Evolutionary conservation across 2,329 filamentous ascomycete genomes (phyloP).

Genomic region (Didymosphaeria variabile): DNA sequence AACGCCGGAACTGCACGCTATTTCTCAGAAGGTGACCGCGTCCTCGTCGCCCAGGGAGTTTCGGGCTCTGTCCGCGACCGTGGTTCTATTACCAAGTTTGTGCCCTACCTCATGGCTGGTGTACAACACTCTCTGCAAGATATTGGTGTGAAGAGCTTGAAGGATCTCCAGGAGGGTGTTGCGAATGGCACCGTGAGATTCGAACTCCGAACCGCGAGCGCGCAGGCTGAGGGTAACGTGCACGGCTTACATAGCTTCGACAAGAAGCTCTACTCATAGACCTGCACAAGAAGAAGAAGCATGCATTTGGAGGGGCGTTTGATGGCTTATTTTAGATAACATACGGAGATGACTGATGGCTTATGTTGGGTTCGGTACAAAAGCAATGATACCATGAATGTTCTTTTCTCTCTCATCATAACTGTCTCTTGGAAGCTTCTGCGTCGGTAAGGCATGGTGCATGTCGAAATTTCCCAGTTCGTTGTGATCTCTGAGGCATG

Average conservation of each 20-base stretch:
- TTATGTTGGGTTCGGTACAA: conserved; percentile 39
- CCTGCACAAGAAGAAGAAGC: conserved; percentile 10
- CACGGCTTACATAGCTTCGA: conserved; percentile 97
- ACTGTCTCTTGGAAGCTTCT: background rate
- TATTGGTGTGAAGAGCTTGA: conserved; percentile 83
- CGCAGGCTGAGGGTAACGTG: conserved; percentile 94
- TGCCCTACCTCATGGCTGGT: conserved; percentile 93
- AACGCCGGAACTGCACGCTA: conserved; percentile 98
- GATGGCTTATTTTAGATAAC: conserved; percentile 26
- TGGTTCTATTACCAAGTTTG: conserved; percentile 90
- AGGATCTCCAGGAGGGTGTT: conserved; percentile 79
- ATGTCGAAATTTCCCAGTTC: background rate
- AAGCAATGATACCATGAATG: conserved; percentile 48
- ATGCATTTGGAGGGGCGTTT: conserved; percentile 46
- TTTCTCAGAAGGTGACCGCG: conserved; percentile 95
- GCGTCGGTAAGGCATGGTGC: background rate
- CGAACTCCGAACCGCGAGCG: conserved; percentile 92
- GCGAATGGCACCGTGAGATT: conserved; percentile 81
- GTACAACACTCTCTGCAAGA: conserved; percentile 98
- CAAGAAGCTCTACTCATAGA: conserved; percentile 97
- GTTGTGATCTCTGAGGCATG: background rate
- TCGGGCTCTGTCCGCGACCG: conserved; percentile 84
- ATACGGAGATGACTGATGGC: conserved; percentile 37
- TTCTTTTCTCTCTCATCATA: background rate
- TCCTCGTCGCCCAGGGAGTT: conserved; percentile 96